Evolutionary conservation across 2,329 filamentous ascomycete genomes (phyloP).

Genomic region (Aspergillus transmontanensis): DNA sequence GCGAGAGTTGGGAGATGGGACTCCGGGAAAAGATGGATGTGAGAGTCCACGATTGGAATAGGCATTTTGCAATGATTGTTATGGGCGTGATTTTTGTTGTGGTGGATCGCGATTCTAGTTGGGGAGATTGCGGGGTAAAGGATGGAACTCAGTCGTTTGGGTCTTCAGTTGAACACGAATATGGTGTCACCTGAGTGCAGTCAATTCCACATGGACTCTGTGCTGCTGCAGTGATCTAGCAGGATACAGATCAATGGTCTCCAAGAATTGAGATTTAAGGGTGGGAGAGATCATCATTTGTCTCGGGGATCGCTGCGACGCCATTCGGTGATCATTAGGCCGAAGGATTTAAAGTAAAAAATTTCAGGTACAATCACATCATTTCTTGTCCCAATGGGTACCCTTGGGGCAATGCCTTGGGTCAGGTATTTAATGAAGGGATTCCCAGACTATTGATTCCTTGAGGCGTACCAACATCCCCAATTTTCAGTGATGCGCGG

Average conservation of each 20-base stretch:
- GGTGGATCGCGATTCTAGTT: neutral
- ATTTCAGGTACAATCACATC: neutral
- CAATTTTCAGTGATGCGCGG: neutral
- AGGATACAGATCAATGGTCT: neutral
- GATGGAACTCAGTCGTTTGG: neutral
- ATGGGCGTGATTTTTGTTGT: neutral
- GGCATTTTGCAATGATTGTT: constrained; percentile 21
- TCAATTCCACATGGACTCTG: neutral
- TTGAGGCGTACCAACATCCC: neutral
- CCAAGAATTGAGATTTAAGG: neutral
- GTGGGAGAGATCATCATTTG: neutral
- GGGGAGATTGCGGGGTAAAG: neutral
- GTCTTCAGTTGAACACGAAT: neutral
- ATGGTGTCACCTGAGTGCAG: neutral
- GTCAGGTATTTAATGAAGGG: neutral
- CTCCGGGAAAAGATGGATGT: constrained; percentile 83
- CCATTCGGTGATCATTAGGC: constrained; percentile 8
- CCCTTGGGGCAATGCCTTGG: neutral
- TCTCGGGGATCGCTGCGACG: neutral
- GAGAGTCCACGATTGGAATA: constrained; percentile 75
- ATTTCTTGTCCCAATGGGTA: neutral
- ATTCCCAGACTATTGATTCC: no score
- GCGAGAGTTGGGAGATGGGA: constrained; percentile 67
- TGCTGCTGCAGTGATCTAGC: neutral
- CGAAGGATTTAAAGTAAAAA: neutral